phyloP scores from a whole-genome alignment of 441 rosid genomes.

The Erysimum cheiri region DNA sequence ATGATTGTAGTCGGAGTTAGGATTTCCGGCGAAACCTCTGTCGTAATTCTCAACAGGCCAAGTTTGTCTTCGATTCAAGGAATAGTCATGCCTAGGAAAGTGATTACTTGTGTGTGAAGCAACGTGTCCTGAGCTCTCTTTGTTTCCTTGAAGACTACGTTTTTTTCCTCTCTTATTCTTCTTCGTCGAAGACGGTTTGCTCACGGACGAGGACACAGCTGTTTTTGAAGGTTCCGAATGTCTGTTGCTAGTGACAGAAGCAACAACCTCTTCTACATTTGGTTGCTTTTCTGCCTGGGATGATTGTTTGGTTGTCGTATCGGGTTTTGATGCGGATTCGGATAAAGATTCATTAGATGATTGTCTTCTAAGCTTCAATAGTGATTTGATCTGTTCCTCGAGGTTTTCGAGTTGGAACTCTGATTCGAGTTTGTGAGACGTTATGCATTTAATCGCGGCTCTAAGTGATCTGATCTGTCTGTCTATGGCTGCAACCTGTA shows the following conservation, averaged over 20 bases:
- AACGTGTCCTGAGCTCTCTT: conserved; percentile 3
- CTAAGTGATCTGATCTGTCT: conserved; percentile 34
- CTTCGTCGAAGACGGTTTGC: not conserved
- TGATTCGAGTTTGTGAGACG: conserved; percentile 38
- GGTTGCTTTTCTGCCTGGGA: not conserved
- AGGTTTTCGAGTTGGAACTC: conserved; percentile 30
- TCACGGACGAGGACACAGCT: conserved; percentile 20
- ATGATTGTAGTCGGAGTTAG: not conserved
- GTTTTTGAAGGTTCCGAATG: conserved; percentile 8
- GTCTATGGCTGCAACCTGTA: conserved; percentile 41
- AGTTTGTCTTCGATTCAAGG: conserved; percentile 20
- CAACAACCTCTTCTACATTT: conserved; percentile 33
- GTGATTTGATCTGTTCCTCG: conserved; percentile 24
- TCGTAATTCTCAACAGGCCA: not conserved
- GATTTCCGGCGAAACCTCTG: not conserved
- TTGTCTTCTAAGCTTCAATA: conserved; percentile 21
- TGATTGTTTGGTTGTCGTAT: not conserved
- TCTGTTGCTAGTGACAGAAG: conserved; percentile 20
- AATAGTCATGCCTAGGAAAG: not conserved
- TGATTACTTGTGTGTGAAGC: conserved; percentile 30
- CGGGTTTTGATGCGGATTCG: conserved; percentile 15
- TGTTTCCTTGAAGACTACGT: conserved; percentile 17
- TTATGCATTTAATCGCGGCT: conserved; percentile 40
- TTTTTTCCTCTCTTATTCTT: conserved; percentile 27
- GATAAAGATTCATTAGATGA: not conserved